Conservation (phyloP, 2,329 filamentous ascomycete species). For the Ceratocystis alfenasii region DNA sequence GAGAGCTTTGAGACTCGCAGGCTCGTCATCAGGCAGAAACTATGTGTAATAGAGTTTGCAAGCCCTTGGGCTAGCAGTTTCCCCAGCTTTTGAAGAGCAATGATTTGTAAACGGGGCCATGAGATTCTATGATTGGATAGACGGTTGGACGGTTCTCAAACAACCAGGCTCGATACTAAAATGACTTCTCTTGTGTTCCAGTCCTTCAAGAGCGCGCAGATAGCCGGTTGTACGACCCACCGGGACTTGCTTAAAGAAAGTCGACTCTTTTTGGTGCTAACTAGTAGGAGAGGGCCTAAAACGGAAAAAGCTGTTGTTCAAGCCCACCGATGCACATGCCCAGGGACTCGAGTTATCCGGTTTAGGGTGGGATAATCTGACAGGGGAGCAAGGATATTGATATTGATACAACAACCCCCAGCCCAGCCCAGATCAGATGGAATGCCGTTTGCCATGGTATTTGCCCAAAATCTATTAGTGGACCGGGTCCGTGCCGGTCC, state of each 20-base stretch:
- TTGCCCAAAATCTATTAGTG: not conserved
- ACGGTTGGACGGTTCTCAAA: not conserved
- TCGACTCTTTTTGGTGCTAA: too few relatives aligned
- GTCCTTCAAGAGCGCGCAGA: not conserved
- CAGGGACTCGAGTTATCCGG: not conserved
- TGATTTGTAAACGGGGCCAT: not conserved
- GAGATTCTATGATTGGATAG: not conserved
- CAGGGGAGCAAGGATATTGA: not conserved
- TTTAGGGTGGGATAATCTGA: not conserved
- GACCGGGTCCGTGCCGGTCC: slow-evolving; percentile 1
- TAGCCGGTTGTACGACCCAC: slow-evolving; percentile 6
- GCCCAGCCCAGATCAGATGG: not conserved
- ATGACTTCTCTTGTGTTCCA: not conserved
- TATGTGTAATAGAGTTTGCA: slow-evolving; percentile 15
- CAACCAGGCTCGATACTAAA: not conserved
- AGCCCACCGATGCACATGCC: not conserved
- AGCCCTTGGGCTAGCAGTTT: not conserved
- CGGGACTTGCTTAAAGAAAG: not conserved
- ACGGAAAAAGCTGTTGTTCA: not conserved
- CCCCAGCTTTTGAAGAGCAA: slow-evolving; percentile 13
- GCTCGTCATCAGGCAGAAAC: slow-evolving; percentile 2
- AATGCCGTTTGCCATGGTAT: too few relatives aligned
- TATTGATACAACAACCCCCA: not conserved
- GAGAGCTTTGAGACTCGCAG: not conserved
- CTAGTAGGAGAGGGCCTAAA: not conserved